phyloP scores from a whole-genome alignment of 2,329 filamentous ascomycete genomes.

The Colletotrichum limetticola region DNA sequence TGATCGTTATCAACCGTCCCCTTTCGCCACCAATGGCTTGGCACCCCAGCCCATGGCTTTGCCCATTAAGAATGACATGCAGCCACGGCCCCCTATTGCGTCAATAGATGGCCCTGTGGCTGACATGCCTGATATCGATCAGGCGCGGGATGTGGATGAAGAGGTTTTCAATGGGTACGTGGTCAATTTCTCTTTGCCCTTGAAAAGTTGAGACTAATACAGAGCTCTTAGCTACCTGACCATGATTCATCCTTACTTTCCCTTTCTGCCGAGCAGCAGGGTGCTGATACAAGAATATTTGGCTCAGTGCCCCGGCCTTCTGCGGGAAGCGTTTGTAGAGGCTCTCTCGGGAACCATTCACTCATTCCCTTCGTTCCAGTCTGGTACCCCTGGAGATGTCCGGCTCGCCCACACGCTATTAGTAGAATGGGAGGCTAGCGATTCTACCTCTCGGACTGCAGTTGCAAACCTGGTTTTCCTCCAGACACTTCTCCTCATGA shows the following conservation, averaged over 20 bases:
- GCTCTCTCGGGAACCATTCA: constrained; percentile 70
- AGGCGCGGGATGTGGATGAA: constrained; percentile 54
- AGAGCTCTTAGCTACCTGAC: constrained; percentile 65
- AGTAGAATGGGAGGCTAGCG: constrained; percentile 61
- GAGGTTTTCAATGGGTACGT: constrained; percentile 57
- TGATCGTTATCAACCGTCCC: constrained; percentile 39
- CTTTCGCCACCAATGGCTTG: constrained; percentile 54
- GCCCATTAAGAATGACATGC: constrained; percentile 49
- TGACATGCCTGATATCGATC: constrained; percentile 46
- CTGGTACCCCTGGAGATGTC: constrained; percentile 52
- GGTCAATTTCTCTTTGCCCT: constrained; percentile 4
- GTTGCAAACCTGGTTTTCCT: constrained; percentile 67
- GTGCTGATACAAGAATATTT: constrained; percentile 66
- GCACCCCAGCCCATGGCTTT: constrained; percentile 58
- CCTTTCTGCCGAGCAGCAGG: constrained; percentile 70
- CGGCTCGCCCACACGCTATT: constrained; percentile 59
- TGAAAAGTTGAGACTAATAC: not conserved
- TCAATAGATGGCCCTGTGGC: constrained; percentile 49
- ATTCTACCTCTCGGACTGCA: constrained; percentile 48
- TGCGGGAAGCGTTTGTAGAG: constrained; percentile 73
- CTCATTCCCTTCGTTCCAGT: constrained; percentile 54
- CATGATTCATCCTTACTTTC: constrained; percentile 74
- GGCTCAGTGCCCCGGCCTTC: constrained; percentile 62
- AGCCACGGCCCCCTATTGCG: constrained; percentile 48
- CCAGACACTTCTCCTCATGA: constrained; percentile 74